Conservation (phyloP, 164 flowering plant species). For the Vitis riparia region DNA sequence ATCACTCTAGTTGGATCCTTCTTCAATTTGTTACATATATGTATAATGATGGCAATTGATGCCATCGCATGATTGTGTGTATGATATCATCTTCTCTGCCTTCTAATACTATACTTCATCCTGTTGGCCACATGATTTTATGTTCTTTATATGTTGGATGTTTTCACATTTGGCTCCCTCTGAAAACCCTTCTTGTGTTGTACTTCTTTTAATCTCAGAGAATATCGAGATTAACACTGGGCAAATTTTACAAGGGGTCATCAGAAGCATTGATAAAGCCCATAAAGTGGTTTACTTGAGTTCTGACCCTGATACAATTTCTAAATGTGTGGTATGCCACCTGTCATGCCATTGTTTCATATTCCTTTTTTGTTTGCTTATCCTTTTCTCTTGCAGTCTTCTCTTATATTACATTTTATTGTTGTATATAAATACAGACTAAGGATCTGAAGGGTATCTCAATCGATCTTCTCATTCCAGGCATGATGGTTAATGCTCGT, state of each 20-base stretch:
- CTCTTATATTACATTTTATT: slow-evolving; percentile 9
- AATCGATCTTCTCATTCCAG: slow-evolving; percentile 87
- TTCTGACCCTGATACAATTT: slow-evolving; percentile 58
- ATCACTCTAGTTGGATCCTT: no score
- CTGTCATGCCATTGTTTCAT: not conserved
- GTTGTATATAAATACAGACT: slow-evolving; percentile 42
- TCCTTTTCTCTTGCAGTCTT: not conserved
- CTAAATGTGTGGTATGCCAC: slow-evolving; percentile 72
- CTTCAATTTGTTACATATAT: no score
- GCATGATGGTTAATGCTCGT: slow-evolving; percentile 94
- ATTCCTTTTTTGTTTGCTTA: not conserved
- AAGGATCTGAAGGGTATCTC: slow-evolving; percentile 92
- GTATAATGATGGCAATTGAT: no score
- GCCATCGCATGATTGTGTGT: no score
- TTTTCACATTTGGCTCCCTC: not conserved
- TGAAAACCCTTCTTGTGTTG: not conserved
- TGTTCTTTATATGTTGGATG: not conserved
- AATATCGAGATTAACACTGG: slow-evolving; percentile 36
- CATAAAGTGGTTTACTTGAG: slow-evolving; percentile 73
- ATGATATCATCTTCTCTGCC: no score
- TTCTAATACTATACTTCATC: no score
- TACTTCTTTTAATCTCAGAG: slow-evolving; percentile 32
- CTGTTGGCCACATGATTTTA: no score
- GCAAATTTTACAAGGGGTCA: slow-evolving; percentile 75
- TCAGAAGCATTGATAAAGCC: slow-evolving; percentile 68